Conservation (phyloP, 495 filamentous ascomycete species). For the Podospora comata region DNA sequence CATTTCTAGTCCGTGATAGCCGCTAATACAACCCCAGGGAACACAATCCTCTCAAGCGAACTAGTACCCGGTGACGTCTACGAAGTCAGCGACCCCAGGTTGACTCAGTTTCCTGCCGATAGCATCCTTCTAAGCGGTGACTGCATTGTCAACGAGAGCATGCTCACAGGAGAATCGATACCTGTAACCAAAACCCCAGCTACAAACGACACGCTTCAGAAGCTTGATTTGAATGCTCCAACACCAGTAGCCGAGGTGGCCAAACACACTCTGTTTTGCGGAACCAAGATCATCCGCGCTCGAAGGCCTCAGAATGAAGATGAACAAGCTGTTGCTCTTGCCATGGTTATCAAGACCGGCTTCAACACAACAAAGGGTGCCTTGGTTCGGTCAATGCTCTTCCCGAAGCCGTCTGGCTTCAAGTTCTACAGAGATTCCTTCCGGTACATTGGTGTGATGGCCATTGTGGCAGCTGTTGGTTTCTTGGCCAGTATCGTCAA, state of each 20-base stretch:
- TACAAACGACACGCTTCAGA: constrained; percentile 72
- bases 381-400: constrained; percentile 95
- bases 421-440: constrained; percentile 98
- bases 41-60: constrained; percentile 78
- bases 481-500: constrained; percentile 91
- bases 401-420: constrained; percentile 96
- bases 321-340: constrained; percentile 84
- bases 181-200: constrained; percentile 90
- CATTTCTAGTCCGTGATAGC: not conserved
- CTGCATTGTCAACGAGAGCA: constrained; percentile 99
- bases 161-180: constrained; percentile 98
- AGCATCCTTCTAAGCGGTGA: constrained; percentile 89
- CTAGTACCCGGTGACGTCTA: constrained; percentile 96
- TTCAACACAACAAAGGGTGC: constrained; percentile 98
- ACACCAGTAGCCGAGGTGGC: constrained; percentile 76
- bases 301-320: constrained; percentile 77
- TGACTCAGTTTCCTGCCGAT: constrained; percentile 91
- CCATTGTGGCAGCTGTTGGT: constrained; percentile 75
- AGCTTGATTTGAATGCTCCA: constrained; percentile 71
- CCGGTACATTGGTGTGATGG: constrained; percentile 97
- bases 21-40: constrained; percentile 52
- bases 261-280: constrained; percentile 86
- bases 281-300: constrained; percentile 91
- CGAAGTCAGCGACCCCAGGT: constrained; percentile 92
- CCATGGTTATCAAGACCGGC: constrained; percentile 86